Evolutionary conservation across 2,329 filamentous ascomycete species (phyloP), one percentile per base, ranked within the genome.

Genomic region (Penicillium sp.): DNA sequence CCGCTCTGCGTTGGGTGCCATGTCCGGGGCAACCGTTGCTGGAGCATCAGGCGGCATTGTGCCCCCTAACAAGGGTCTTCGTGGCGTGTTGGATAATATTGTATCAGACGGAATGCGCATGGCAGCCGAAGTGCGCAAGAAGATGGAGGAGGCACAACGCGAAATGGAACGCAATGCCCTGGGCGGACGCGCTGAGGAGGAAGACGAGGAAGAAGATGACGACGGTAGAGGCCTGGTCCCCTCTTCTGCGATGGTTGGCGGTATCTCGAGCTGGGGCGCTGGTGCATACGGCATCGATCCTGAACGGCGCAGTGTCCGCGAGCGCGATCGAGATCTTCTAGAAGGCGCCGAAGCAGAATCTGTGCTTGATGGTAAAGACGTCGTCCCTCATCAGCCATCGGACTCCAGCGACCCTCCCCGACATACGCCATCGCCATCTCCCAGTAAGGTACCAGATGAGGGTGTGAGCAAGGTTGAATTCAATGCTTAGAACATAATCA

Each of bases 41-140:
- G 77, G 79, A 6, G 78, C 75, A n/a, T 77, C 81, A 0, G 80
- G 82, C 40, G 82, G 87, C 60, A 80, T 86, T 66, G 79, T 83
- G 33, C 84, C 80, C 47, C 80, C 84, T 1, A 81, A 82, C 18
- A 88, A 92, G 62, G 91, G 94, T 21, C 81, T 99, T 1, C 83
- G 94, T 43, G 94, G 94, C 20, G 94, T 99, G 58, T 79, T 99
- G 40, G 94, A 99, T 76, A 96, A 96, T 65, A 97, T 99, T 65
- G 94, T 97, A 62, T 96, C 89, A 1, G 94, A 99, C 69, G 94
- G 94, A 43, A 97, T 97, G 86, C 87, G 93, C 33, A 93, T 97
- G 58, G 94, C 94, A 0, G 90, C 88, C 0, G 94, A 99, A 71
- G 93, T 99, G 52, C 83, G 89, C 63, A 85, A 92, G 65, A 83